These are phyloP conservation scores for Botryosphaeria dothidea DNA, from an alignment of 2,329 filamentous ascomycete species.

Conservation along the genomic window DNA sequence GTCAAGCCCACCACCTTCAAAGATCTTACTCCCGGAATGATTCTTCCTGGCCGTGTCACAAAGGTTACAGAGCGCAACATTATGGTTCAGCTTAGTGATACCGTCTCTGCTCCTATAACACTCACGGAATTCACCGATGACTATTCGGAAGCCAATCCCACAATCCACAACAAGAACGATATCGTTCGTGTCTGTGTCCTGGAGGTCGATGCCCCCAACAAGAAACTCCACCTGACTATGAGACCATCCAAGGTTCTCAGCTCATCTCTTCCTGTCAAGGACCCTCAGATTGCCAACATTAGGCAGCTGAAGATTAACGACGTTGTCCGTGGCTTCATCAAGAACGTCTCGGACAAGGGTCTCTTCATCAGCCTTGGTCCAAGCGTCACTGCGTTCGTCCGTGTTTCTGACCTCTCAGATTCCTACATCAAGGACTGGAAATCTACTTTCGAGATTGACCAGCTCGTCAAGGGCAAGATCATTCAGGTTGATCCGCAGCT, in stretches of 20 bases:
- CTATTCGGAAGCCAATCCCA: constrained; percentile 76
- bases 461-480: constrained; percentile 87
- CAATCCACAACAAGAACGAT: constrained; percentile 77
- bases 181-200: constrained; percentile 85
- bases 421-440: constrained; percentile 95
- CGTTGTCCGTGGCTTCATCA: constrained; percentile 86
- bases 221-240: constrained; percentile 77
- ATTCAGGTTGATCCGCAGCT: constrained; percentile 67
- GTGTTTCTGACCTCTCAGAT: constrained; percentile 87
- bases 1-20: constrained; percentile 66
- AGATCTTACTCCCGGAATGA: constrained; percentile 73
- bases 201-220: constrained; percentile 78
- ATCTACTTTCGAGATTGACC: constrained; percentile 79
- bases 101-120: constrained; percentile 75
- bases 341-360: constrained; percentile 85
- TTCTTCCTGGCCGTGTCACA: constrained; percentile 80
- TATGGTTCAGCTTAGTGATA: constrained; percentile 81
- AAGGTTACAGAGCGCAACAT: constrained; percentile 83
- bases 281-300: constrained; percentile 72
- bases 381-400: constrained; percentile 77
- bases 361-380: constrained; percentile 84
- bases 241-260: constrained; percentile 87
- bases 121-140: constrained; percentile 85
- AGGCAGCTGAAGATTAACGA: constrained; percentile 76
- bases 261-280: constrained; percentile 77